phyloP scores from a whole-genome alignment of 208 protist species.

The Leishmania tropica region DNA sequence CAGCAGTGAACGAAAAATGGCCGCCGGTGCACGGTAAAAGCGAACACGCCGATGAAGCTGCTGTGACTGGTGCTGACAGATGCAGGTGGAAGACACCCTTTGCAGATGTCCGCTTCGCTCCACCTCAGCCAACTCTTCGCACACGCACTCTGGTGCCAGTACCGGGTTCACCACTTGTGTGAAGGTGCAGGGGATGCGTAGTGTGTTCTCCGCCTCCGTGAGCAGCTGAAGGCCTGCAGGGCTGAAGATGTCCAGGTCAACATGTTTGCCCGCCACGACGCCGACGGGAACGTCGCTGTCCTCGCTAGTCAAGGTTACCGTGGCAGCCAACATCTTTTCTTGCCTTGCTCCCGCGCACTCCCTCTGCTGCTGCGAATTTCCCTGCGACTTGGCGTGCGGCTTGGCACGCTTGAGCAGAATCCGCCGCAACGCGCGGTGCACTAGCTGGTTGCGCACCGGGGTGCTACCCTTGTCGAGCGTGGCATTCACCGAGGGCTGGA shows the following conservation, averaged over 20 bases:
- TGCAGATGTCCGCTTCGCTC: constrained; percentile 23
- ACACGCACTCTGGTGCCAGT: constrained; percentile 48
- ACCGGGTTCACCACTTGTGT: constrained; percentile 66
- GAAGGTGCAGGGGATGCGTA: constrained; percentile 71
- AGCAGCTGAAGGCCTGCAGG: constrained; percentile 33
- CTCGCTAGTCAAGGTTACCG: background rate
- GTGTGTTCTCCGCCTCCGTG: constrained; percentile 34
- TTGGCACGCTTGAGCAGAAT: constrained; percentile 38
- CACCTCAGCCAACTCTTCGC: constrained; percentile 54
- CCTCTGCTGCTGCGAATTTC: background rate
- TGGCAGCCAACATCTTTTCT: background rate
- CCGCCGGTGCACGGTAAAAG: constrained; percentile 24
- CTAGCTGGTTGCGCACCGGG: constrained; percentile 72
- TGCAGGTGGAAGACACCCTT: constrained; percentile 6
- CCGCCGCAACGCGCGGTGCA: constrained; percentile 49
- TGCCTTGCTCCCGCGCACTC: background rate
- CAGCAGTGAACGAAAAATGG: constrained; percentile 24
- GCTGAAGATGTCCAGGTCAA: constrained; percentile 29
- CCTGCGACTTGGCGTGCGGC: background rate
- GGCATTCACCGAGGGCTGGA: constrained; percentile 65
- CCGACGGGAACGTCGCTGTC: constrained; percentile 13
- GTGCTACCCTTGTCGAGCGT: constrained; percentile 68
- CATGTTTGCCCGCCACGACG: constrained; percentile 21
- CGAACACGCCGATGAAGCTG: constrained; percentile 5
- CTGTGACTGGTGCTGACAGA: background rate